Evolutionary conservation across 1,284 basidiomycete species (phyloP).

Genomic region (Xerocomus nothofagi): DNA sequence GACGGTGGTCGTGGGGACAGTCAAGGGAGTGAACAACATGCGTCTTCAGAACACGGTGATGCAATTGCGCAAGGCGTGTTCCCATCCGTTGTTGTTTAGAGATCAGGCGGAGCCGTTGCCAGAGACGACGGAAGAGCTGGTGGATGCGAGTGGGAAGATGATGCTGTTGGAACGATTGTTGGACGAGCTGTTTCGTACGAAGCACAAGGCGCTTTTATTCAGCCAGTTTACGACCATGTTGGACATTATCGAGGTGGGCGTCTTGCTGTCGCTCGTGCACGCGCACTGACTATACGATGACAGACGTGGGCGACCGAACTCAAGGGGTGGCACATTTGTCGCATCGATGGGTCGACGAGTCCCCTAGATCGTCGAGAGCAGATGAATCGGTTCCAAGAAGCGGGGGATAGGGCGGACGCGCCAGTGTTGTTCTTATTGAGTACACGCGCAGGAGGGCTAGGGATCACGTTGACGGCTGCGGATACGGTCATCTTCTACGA

Average conservation of each 20-base stretch:
- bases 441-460: conserved; percentile 90
- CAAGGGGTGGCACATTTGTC: conserved; percentile 81
- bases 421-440: conserved; percentile 87
- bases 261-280: background rate
- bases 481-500: conserved; percentile 97
- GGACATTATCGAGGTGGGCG: conserved; percentile 82
- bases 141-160: conserved; percentile 94
- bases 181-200: conserved; percentile 76
- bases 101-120: conserved; percentile 70
- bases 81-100: conserved; percentile 91
- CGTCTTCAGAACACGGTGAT: conserved; percentile 91
- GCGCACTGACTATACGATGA: background rate
- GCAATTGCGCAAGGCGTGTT: conserved; percentile 94
- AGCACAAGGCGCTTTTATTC: conserved; percentile 92
- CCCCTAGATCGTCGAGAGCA: conserved; percentile 81
- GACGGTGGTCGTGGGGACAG: conserved; percentile 39
- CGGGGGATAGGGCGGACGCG: conserved; percentile 62
- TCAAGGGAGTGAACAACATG: conserved; percentile 87
- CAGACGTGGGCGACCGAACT: conserved; percentile 84
- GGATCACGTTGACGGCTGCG: conserved; percentile 90
- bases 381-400: conserved; percentile 84
- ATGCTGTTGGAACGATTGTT: conserved; percentile 89
- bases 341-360: conserved; percentile 86
- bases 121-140: conserved; percentile 58
- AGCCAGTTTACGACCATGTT: conserved; percentile 96